Base-by-base conservation (phyloP, 192 early-diverging fungal species). In the Coemansia sp. region DNA sequence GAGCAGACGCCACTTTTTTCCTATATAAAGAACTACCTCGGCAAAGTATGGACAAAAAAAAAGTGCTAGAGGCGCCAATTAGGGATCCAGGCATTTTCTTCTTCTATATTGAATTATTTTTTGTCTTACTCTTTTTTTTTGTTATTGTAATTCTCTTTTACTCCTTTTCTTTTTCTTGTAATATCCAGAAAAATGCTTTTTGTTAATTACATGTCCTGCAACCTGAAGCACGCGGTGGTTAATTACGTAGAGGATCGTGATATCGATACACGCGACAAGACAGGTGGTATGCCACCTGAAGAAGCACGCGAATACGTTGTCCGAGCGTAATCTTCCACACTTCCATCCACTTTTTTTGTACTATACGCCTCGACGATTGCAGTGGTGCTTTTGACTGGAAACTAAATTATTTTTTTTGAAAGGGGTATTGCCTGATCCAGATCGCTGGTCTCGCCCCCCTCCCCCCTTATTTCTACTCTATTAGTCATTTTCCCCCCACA, bases 231-330 rank as follows among this genome's bases (percentile, higher is more conserved):
- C 8, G 69, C 54, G 9, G 72, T 77, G 62, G 67, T 70, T 51
- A 72, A 57, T 70, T 47, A 24, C 42, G 68, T 33, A 15, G 71
- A 78, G 36, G 81, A 83, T 3, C 76, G 81, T 43, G 81, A 83
- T 54, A 78, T 83, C 60, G 75, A 83, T 57, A 77, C 75, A 15
- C 73, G 76, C 33, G 81, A 83, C n/a, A 72, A 63, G 66, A 74
- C 62, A 3, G 81, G 76, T 22, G 81, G 81, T 31, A 70, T 78
- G 34, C 46, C 75, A 12, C 49, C 70, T 0, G 81, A 83, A 5
- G 81, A 83, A 34, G 67, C 81, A 4, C 76, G 81, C 67, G 81
- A 83, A 34, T 83, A 76, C 57, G 67, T 54, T n/a, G 61, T 78
- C 64, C 40, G 60, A 31, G 46, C 62, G 12, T 82, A 77, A 62